Evolutionary conservation across 257 asterid species (phyloP).

Genomic region (Haberlea rhodopensis): DNA sequence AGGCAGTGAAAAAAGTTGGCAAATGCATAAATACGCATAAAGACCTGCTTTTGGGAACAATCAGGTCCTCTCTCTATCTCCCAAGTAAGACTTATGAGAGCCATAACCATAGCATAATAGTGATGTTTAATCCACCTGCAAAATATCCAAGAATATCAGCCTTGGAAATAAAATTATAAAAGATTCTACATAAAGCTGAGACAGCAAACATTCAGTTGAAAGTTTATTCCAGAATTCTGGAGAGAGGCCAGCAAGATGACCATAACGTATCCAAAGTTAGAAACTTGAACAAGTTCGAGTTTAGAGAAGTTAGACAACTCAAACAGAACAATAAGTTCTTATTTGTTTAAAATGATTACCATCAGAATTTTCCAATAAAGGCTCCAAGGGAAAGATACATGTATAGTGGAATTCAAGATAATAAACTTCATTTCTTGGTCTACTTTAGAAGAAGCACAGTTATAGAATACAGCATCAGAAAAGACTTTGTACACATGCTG

Average conservation of each 20-base stretch:
- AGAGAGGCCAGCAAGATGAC: neutral
- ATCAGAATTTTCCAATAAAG: too few species aligned
- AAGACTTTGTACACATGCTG: neutral
- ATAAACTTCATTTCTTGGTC: too few species aligned
- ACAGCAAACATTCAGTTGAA: constrained; percentile 2
- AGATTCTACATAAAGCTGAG: constrained; percentile 1
- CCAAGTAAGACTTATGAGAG: constrained; percentile 98
- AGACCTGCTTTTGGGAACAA: constrained; percentile 94
- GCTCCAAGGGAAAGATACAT: too few species aligned
- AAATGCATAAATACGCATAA: constrained; percentile 21
- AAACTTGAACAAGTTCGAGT: neutral
- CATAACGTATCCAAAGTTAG: neutral
- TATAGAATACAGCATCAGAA: too few species aligned
- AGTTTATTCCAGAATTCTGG: neutral
- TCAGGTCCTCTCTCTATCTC: too few species aligned
- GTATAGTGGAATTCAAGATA: too few species aligned
- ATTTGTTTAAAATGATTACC: neutral
- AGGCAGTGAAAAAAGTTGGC: neutral
- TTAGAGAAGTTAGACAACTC: neutral
- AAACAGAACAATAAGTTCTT: too few species aligned
- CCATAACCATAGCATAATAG: constrained; percentile 92
- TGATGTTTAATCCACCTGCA: constrained; percentile 97
- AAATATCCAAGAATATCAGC: constrained; percentile 6
- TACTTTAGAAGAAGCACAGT: neutral
- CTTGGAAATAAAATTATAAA: constrained; percentile 6